Evolutionary conservation across 805 yeast genomes (phyloP).

Genomic region (Wickerhamiella alocasiicola): DNA sequence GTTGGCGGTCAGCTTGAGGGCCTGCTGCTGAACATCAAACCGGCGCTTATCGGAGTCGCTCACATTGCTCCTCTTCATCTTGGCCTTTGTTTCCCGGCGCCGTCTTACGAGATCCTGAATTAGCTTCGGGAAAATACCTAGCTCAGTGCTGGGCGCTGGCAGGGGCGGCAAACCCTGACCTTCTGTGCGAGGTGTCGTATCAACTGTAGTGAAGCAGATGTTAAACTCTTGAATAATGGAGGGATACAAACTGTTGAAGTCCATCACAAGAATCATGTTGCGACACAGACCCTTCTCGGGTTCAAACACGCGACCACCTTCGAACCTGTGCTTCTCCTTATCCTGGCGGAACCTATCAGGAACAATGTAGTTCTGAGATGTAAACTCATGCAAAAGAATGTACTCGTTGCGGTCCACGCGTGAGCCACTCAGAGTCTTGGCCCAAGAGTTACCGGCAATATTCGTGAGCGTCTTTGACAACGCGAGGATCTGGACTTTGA

Average conservation of each 20-base stretch:
- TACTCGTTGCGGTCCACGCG: constrained; percentile 93
- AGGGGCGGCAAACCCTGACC: constrained; percentile 32
- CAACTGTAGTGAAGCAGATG: constrained; percentile 93
- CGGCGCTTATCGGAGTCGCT: constrained; percentile 54
- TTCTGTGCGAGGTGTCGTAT: constrained; percentile 33
- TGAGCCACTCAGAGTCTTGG: constrained; percentile 86
- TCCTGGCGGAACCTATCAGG: constrained; percentile 53
- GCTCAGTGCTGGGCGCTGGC: constrained; percentile 46
- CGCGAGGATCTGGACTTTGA: constrained; percentile 72
- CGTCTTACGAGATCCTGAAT: constrained; percentile 75
- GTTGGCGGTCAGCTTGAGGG: constrained; percentile 90
- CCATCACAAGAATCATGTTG: constrained; percentile 85
- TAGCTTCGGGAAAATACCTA: constrained; percentile 79
- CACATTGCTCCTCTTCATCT: constrained; percentile 63
- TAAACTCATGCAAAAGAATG: constrained; percentile 83
- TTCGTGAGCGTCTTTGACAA: constrained; percentile 83
- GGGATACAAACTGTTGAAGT: constrained; percentile 93
- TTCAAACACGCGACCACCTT: constrained; percentile 92
- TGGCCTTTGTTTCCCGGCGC: constrained; percentile 82
- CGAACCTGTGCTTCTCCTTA: constrained; percentile 65
- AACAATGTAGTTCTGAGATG: constrained; percentile 62
- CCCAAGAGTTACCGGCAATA: constrained; percentile 96
- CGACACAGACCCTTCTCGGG: constrained; percentile 93
- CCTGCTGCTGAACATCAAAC: constrained; percentile 91
- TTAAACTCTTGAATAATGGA: constrained; percentile 94